A percentile compares a stretch with the other conserved stretches of the same genome.
These are phyloP conservation scores for Cryptosporidium sp. DNA, from an alignment of 169 alveolate species.

Conservation along the genomic window DNA sequence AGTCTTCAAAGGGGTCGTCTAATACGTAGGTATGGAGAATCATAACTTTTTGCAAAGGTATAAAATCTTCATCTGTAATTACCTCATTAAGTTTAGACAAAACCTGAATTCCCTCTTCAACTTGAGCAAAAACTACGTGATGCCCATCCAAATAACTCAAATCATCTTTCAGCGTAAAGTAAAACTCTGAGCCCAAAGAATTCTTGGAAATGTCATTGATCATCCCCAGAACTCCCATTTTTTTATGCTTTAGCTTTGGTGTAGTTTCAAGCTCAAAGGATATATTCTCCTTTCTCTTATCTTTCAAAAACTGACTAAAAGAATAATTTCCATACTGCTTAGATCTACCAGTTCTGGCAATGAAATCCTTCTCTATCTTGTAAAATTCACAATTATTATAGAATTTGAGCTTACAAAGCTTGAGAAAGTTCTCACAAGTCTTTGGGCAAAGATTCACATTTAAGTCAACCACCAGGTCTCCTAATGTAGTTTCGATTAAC, in stretches of 20 bases:
- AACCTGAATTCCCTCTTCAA: conserved; percentile 88
- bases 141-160: conserved; percentile 82
- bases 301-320: conserved; percentile 68
- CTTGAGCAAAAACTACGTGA: conserved; percentile 91
- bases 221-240: conserved; percentile 86
- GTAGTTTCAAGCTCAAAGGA: conserved; percentile 80
- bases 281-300: conserved; percentile 56
- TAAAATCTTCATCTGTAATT: conserved; percentile 83
- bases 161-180: conserved; percentile 86
- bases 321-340: conserved; percentile 74
- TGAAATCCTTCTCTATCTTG: conserved; percentile 89
- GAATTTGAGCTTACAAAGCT: conserved; percentile 91
- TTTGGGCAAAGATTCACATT: conserved; percentile 82
- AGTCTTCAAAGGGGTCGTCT: conserved; percentile 93
- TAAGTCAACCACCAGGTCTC: conserved; percentile 92
- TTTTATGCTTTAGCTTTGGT: conserved; percentile 81
- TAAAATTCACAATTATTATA: conserved; percentile 89
- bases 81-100: conserved; percentile 86
- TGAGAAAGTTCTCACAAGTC: conserved; percentile 87
- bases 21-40: conserved; percentile 89
- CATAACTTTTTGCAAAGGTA: conserved; percentile 90
- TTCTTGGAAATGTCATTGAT: conserved; percentile 85
- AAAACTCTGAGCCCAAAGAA: conserved; percentile 82
- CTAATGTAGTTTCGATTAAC: conserved; percentile 91
- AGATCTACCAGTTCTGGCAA: conserved; percentile 86